phyloP scores from a whole-genome alignment of 2,329 filamentous ascomycete genomes.

The Phyllachora maydis region DNA sequence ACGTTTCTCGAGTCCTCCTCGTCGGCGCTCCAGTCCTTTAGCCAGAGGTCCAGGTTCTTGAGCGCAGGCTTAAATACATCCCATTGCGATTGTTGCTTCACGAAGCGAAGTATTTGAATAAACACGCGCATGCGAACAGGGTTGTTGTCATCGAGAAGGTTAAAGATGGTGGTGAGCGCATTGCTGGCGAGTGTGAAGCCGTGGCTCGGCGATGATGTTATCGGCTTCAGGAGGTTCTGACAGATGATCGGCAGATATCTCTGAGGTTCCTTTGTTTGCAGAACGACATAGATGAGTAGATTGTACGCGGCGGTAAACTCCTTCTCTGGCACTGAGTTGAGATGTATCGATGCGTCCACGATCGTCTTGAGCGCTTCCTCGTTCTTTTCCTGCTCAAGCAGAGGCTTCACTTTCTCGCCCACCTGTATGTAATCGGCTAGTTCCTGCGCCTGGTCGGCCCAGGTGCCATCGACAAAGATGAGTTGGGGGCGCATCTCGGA shows the following conservation, averaged over 20 bases:
- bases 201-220: conserved; percentile 70
- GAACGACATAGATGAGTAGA: conserved; percentile 80
- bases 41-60: conserved; percentile 64
- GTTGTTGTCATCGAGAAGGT: conserved; percentile 60
- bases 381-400: conserved; percentile 55
- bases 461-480: conserved; percentile 73
- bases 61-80: conserved; percentile 71
- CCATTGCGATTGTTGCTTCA: conserved; percentile 56
- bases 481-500: conserved; percentile 34
- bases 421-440: conserved; percentile 86
- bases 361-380: conserved; percentile 82
- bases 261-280: conserved; percentile 67
- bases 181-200: conserved; percentile 73
- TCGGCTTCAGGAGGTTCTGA: conserved; percentile 70
- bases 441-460: conserved; percentile 83
- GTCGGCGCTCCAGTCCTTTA: conserved; percentile 63
- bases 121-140: conserved; percentile 80
- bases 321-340: conserved; percentile 84
- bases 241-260: conserved; percentile 78
- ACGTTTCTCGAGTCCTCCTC: conserved; percentile 70
- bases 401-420: conserved; percentile 55
- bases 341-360: conserved; percentile 52
- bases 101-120: conserved; percentile 67
- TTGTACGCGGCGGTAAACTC: conserved; percentile 95
- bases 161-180: conserved; percentile 89